Conservation (phyloP, 495 filamentous ascomycete genomes). For the Copromyces sp. region DNA sequence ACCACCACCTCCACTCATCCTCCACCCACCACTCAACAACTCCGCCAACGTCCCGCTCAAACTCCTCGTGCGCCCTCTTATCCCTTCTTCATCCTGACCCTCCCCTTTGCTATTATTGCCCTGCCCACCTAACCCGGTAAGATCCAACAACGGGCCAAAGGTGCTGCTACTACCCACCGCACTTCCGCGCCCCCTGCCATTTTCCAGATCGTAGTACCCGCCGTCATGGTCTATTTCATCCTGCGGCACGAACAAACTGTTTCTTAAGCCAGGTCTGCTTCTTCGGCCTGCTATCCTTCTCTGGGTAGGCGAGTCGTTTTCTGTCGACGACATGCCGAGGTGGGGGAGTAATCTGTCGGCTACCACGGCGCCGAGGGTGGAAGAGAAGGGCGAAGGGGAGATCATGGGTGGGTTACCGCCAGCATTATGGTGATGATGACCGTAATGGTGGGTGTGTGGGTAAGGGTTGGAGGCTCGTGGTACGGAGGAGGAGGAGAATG, state of each 20-base stretch:
- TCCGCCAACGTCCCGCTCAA: slow-evolving; percentile 40
- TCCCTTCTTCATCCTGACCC: not conserved
- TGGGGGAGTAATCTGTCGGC: slow-evolving; percentile 32
- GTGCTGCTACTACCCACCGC: slow-evolving; percentile 9
- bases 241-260: slow-evolving; percentile 33
- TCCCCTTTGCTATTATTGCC: not conserved
- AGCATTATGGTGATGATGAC: not conserved
- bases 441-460: slow-evolving; percentile 26
- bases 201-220: slow-evolving; percentile 3
- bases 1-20: not conserved
- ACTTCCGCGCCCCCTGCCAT: not conserved
- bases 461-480: slow-evolving; percentile 9
- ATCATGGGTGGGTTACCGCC: slow-evolving; percentile 21
- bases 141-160: not conserved
- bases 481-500: slow-evolving; percentile 1
- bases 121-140: not conserved
- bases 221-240: slow-evolving; percentile 17
- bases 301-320: not conserved
- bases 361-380: slow-evolving; percentile 37
- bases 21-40: slow-evolving; percentile 22
- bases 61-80: slow-evolving; percentile 35
- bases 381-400: slow-evolving; percentile 38
- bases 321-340: slow-evolving; percentile 9
- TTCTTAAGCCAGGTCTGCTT: slow-evolving; percentile 25
- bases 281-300: slow-evolving; percentile 18